Conservation (phyloP, 2,329 filamentous ascomycete species). For the Diaporthe humulicola region DNA sequence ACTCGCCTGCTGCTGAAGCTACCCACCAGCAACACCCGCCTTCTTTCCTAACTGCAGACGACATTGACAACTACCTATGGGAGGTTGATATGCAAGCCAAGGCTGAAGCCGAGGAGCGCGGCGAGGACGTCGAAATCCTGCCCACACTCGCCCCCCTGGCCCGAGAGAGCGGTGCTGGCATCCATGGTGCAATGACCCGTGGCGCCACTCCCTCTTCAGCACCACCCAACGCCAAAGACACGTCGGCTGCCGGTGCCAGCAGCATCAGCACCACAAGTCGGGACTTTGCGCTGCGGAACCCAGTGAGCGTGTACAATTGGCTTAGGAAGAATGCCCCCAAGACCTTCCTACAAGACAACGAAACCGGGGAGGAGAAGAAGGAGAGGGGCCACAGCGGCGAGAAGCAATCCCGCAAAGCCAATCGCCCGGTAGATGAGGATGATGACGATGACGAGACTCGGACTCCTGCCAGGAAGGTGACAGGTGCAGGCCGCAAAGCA, state of each 20-base stretch:
- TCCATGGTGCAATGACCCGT: conserved; percentile 54
- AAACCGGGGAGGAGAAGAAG: conserved; percentile 53
- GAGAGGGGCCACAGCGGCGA: conserved; percentile 47
- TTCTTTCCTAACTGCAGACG: conserved; percentile 76
- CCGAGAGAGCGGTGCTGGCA: conserved; percentile 50
- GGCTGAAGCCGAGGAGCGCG: conserved; percentile 52
- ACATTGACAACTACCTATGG: conserved; percentile 81
- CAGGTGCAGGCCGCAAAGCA: conserved; percentile 51
- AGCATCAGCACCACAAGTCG: conserved; percentile 54
- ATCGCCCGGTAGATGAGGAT: conserved; percentile 51
- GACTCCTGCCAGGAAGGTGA: conserved; percentile 43
- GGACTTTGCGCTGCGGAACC: conserved; percentile 77
- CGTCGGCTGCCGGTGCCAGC: conserved; percentile 53
- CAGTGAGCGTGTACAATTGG: conserved; percentile 96
- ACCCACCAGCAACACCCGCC: conserved; percentile 70
- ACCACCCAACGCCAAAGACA: conserved; percentile 52
- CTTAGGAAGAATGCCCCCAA: conserved; percentile 86
- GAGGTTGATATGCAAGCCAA: conserved; percentile 69
- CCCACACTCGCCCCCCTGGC: conserved; percentile 66
- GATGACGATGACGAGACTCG: conserved; percentile 55
- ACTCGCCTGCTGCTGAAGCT: conserved; percentile 54
- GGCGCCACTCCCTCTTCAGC: conserved; percentile 40
- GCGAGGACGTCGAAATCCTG: conserved; percentile 49
- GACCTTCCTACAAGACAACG: conserved; percentile 85
- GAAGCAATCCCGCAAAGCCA: conserved; percentile 37